phyloP scores from a whole-genome alignment of 164 flowering plant genomes.

The Houttuynia cordata region DNA sequence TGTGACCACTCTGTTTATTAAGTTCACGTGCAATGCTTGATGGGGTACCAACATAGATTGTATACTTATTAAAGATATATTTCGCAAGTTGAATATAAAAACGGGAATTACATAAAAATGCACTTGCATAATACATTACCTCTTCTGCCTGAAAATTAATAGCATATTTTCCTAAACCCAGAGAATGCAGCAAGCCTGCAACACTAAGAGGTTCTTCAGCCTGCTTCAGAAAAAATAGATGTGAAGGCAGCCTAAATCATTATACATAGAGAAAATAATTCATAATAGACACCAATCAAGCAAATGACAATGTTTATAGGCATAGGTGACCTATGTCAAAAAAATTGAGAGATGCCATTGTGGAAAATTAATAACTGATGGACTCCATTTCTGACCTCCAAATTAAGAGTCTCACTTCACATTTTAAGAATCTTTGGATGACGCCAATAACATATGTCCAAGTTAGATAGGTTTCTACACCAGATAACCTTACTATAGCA shows the following conservation, averaged over 20 bases:
- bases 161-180: slow-evolving; percentile 63
- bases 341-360: too few species aligned
- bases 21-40: background rate
- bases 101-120: background rate
- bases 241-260: background rate
- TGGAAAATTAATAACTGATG: too few species aligned
- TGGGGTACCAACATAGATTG: background rate
- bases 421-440: too few species aligned
- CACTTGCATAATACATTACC: slow-evolving; percentile 18
- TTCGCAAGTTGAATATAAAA: background rate
- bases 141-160: slow-evolving; percentile 76
- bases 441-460: too few species aligned
- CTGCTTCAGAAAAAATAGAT: slow-evolving; percentile 17
- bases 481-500: too few species aligned
- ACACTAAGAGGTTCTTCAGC: slow-evolving; percentile 50
- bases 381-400: too few species aligned
- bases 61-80: background rate
- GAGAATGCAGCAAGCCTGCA: slow-evolving; percentile 46
- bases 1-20: background rate
- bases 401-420: too few species aligned
- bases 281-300: background rate
- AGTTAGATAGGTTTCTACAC: too few species aligned
- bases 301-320: background rate
- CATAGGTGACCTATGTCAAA: too few species aligned
- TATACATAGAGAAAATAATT: too few species aligned